Base-by-base conservation (phyloP, 1,284 basidiomycete species). In the Cerrena zonata region DNA sequence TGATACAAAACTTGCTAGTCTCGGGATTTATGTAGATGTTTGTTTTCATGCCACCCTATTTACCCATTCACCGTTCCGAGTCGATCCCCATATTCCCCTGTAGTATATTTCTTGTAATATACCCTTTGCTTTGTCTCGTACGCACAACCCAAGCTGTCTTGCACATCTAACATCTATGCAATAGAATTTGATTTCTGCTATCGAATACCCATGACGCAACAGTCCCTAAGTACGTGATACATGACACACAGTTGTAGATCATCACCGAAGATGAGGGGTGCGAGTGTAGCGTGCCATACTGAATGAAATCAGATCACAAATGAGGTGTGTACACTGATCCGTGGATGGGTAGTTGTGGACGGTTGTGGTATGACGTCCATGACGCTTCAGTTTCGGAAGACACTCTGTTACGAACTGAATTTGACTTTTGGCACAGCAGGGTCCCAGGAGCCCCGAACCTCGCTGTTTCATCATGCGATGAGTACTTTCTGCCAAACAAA, bases 401-500 rank as follows among this genome's bases (percentile, higher is more conserved):
- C 30, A 15, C 30, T 7, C 30, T 15, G 30, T 34, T 15, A 34
- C 22, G 11, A 15, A 40, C 23, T 40, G 19, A 34, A 23, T 34
- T 80, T 78, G 48, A 84, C 69, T 68, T 79, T 81, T 44, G 84
- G 83, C 55, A 80, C 70, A 27, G 80, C 80, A 26, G 77, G 75
- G 59, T 82, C 80, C 80, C 80, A 82, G 50, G 77, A 77, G 4
- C 80, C 80, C 53, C 79, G 71, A 62, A 82, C 76, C 62, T 80
- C 79, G 53, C 66, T 70, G 50, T 13, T 53, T 21, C 39, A 27
- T 39, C 18, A 22, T 38, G 27, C 30, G n/a, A 44, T 45, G 43
- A 15, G 18, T 42, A 5, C 18, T 2, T 22, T 5, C 5, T 13
- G 37, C 42, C 18, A 38, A 19, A 42, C 13, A 49, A 27, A 34